These are phyloP conservation scores for Arabis hirsuta DNA, from an alignment of 345 rosid genomes.

Conservation along the genomic window DNA sequence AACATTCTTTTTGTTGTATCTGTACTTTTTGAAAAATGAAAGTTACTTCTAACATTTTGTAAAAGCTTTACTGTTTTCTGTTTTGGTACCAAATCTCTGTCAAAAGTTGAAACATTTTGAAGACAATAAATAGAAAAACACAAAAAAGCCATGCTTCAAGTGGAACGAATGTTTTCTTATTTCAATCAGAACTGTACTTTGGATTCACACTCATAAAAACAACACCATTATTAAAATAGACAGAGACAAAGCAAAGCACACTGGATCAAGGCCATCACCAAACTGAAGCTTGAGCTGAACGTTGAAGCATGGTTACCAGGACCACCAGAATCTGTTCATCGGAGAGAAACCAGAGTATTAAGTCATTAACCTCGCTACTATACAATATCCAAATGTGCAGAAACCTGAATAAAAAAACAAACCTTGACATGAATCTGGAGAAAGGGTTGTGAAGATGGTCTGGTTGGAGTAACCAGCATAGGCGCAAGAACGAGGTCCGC, in stretches of 20 bases:
- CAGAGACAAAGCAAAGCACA: slow-evolving; percentile 44
- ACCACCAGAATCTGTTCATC: slow-evolving; percentile 43
- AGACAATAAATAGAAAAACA: too few species aligned
- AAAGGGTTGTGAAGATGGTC: slow-evolving; percentile 50
- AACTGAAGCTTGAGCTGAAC: slow-evolving; percentile 43
- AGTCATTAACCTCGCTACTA: neutral
- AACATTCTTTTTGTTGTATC: too few species aligned
- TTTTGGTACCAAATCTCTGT: too few species aligned
- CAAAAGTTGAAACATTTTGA: too few species aligned
- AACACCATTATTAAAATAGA: slow-evolving; percentile 40
- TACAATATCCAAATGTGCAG: neutral
- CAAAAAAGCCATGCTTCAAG: too few species aligned
- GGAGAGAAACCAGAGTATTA: slow-evolving; percentile 1
- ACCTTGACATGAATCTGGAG: slow-evolving; percentile 43
- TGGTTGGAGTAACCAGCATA: slow-evolving; percentile 66
- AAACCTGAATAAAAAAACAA: slow-evolving; percentile 14
- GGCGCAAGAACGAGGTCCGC: slow-evolving; percentile 56
- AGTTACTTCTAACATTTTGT: too few species aligned
- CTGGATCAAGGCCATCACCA: slow-evolving; percentile 38
- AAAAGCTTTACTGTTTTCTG: too few species aligned
- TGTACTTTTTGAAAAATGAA: too few species aligned
- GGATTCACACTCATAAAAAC: slow-evolving; percentile 28
- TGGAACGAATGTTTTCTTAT: slow-evolving; percentile 5
- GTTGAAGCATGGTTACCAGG: slow-evolving; percentile 45
- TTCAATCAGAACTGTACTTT: slow-evolving; percentile 38